Evolutionary conservation across 768 basidiomycete genomes (phyloP).

Genomic region (Rhizopogon vulgaris): DNA sequence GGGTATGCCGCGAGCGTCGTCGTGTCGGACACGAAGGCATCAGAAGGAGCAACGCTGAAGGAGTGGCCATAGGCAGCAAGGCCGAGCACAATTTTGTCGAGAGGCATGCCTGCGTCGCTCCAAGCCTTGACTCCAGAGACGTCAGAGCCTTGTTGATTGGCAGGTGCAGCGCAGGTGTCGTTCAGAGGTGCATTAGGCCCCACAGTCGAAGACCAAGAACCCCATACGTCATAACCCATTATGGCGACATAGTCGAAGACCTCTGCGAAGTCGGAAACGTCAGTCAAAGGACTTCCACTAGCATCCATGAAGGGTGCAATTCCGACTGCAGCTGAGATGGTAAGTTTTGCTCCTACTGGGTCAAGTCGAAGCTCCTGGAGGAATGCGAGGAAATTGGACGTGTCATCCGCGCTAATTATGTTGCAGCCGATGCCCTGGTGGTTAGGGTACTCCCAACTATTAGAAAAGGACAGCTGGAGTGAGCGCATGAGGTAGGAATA

Average conservation of each 20-base stretch:
- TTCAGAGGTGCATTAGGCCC: constrained; percentile 82
- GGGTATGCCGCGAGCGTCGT: constrained; percentile 36
- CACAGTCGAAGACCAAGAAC: constrained; percentile 43
- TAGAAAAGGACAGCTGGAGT: neutral
- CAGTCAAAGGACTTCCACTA: constrained; percentile 51
- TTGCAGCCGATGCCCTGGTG: constrained; percentile 68
- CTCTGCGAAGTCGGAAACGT: constrained; percentile 68
- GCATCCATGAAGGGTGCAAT: constrained; percentile 57
- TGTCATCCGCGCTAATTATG: constrained; percentile 47
- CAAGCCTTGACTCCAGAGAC: constrained; percentile 66
- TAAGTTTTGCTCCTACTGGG: constrained; percentile 45
- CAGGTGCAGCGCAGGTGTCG: constrained; percentile 61
- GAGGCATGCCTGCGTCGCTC: constrained; percentile 72
- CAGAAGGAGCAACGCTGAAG: constrained; percentile 36
- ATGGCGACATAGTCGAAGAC: constrained; percentile 61
- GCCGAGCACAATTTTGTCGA: constrained; percentile 65
- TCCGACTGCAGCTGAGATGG: constrained; percentile 65
- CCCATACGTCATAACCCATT: constrained; percentile 66
- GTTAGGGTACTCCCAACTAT: constrained; percentile 85
- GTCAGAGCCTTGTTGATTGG: constrained; percentile 67
- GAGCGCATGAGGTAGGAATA: neutral
- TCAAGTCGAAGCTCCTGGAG: constrained; percentile 59
- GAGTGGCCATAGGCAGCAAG: constrained; percentile 81
- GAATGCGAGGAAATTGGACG: constrained; percentile 72
- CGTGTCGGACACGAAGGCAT: constrained; percentile 29